A percentile compares a stretch with the other conserved stretches of the same genome.
These are phyloP conservation scores for Syzygium aromaticum DNA, from an alignment of 345 rosid species.

Conservation along the genomic window DNA sequence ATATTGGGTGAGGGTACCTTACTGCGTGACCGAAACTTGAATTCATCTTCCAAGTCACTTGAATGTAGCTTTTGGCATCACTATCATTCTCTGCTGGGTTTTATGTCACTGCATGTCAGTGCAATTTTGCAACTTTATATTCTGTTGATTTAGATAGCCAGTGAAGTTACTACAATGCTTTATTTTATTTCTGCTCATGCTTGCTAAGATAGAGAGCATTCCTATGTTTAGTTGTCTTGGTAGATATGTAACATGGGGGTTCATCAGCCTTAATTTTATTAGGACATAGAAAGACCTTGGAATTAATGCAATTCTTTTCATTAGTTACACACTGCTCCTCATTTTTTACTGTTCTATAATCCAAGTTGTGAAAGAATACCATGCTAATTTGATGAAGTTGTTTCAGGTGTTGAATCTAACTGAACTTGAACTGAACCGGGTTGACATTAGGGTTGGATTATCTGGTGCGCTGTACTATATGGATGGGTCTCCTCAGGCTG, in stretches of 20 bases:
- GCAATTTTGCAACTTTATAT: not conserved
- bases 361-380: not conserved
- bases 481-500: conserved; percentile 99
- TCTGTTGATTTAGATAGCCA: not conserved
- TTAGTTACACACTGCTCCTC: not conserved
- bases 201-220: not conserved
- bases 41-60: not conserved
- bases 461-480: conserved; percentile 86
- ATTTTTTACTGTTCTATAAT: not conserved
- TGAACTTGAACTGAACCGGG: conserved; percentile 84
- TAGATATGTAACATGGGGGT: not conserved
- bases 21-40: not conserved
- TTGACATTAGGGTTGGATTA: conserved; percentile 91
- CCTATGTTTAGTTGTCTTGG: not conserved
- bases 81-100: not conserved
- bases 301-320: not conserved
- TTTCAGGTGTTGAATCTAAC: conserved; percentile 88
- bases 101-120: not conserved
- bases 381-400: conserved; percentile 2
- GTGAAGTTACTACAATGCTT: not conserved
- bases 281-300: not conserved
- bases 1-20: not conserved
- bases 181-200: not conserved
- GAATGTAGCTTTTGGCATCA: not conserved
- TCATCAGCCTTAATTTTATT: not conserved